Evolutionary conservation across 139 green algal species (phyloP), one percentile per base, ranked within the genome.

Genomic region (Diplosphaera chodatii): DNA sequence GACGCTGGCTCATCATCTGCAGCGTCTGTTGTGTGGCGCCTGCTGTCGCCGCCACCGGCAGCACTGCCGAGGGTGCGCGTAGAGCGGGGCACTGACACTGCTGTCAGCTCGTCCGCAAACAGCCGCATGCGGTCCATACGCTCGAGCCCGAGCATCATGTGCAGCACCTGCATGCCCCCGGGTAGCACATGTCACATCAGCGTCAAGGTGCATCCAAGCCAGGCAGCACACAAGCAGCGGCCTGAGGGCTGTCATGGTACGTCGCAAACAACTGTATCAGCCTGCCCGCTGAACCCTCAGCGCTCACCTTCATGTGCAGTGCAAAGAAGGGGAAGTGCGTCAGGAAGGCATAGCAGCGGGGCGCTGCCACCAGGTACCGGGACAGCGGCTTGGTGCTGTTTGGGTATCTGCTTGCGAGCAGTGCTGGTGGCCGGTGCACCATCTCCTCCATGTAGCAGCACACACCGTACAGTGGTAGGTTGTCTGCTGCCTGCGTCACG

Each of bases 301-400:
- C n/a, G n/a, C n/a, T n/a, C 66, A 92, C 90, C 81, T 92, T 84
- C 72, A 96, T 92, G 82, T 96, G 92, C 59, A 96, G 85, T 6
- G 77, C 75, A 76, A 97, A 97, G 77, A 97, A 96, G 55, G 92
- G 92, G 77, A 91, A 86, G 69, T 87, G 80, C 0, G 80, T 90
- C 28, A 96, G 80, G 41, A 97, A 76, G 86, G 89, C 96, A 78
- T 97, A 97, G 77, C 91, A 96, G 55, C 92, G 86, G 1, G 88
- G 89, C 3, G 92, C 90, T 0, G 86, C 66, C 27, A 94, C 86
- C 40, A 96, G 73, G 76, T 89, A 91, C 28, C 78, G 74, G 21
- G 59, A 67, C 66, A 89, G 87, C 32, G 87, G 84, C 32, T 75
- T 80, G 31, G 73, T 74, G 70, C 67, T 81, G 70, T 37, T 22